A percentile compares a stretch with the other conserved stretches of the same genome.
phyloP scores from a whole-genome alignment of 345 rosid genomes.

The Kernera saxatilis region DNA sequence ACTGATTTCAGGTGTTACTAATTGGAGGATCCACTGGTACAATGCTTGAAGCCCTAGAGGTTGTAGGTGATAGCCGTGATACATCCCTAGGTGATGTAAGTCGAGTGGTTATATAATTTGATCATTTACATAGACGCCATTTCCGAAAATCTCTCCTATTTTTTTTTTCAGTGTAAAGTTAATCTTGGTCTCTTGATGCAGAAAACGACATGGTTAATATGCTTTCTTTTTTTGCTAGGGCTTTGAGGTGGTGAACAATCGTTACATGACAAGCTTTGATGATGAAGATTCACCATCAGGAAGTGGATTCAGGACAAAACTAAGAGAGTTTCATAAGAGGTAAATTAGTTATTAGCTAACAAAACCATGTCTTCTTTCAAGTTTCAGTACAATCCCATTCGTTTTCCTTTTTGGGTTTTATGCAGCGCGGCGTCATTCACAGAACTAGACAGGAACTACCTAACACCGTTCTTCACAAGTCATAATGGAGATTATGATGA shows the following conservation, averaged over 20 bases:
- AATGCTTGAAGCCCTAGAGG: slow-evolving; percentile 92
- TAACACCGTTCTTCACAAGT: slow-evolving; percentile 84
- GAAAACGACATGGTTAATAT: not conserved
- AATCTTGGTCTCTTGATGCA: not conserved
- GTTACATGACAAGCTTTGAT: slow-evolving; percentile 52
- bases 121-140: not conserved
- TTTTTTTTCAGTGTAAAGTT: not conserved
- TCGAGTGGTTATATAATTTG: not conserved
- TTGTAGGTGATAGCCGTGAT: slow-evolving; percentile 75
- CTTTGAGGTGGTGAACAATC: slow-evolving; percentile 48
- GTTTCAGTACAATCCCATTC: not conserved
- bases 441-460: slow-evolving; percentile 72
- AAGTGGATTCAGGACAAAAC: slow-evolving; percentile 71
- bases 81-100: slow-evolving; percentile 69
- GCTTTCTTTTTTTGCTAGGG: slow-evolving; percentile 30
- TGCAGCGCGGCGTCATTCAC: slow-evolving; percentile 77
- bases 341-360: slow-evolving; percentile 10
- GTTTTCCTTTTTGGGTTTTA: not conserved
- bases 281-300: slow-evolving; percentile 67
- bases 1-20: slow-evolving; percentile 57
- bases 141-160: not conserved
- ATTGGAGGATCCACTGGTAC: slow-evolving; percentile 99
- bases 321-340: slow-evolving; percentile 80
- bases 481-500: slow-evolving; percentile 65
- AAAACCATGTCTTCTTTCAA: not conserved